Percentiles rank a stretch among this genome's conserved stretches.
Conservation (phyloP, 306 rosid genomes). For the Hylodesmum podocarpum region DNA sequence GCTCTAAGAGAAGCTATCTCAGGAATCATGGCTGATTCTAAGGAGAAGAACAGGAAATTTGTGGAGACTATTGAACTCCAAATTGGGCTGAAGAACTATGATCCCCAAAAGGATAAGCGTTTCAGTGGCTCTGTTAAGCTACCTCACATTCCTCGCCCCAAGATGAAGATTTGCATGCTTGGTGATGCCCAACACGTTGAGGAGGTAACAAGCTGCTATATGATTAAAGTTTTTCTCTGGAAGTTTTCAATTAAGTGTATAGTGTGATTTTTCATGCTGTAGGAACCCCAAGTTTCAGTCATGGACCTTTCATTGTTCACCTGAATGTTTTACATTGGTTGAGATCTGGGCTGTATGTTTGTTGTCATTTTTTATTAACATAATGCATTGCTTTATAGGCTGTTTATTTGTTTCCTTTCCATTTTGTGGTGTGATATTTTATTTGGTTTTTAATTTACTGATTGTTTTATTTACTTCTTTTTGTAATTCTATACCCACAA, state of each 20-base stretch:
- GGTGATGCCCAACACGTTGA: conserved; percentile 94
- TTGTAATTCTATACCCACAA: background rate
- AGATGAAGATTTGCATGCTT: conserved; percentile 90
- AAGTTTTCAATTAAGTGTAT: background rate
- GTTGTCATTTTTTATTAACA: too few relatives aligned
- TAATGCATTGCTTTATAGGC: background rate
- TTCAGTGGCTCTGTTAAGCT: conserved; percentile 81
- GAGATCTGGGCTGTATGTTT: background rate
- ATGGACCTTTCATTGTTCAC: background rate
- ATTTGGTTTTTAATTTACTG: background rate
- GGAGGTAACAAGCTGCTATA: conserved; percentile 49
- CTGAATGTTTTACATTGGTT: background rate
- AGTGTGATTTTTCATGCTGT: background rate
- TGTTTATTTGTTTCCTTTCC: background rate
- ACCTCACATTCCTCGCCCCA: conserved; percentile 87
- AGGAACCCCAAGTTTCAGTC: background rate
- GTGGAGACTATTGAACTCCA: conserved; percentile 87
- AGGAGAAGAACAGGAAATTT: conserved; percentile 59
- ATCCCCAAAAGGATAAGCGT: conserved; percentile 90
- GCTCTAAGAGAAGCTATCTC: conserved; percentile 70
- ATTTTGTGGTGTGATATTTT: background rate
- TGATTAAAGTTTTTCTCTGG: background rate
- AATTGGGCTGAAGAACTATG: conserved; percentile 81
- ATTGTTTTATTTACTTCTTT: background rate
- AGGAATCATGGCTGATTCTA: conserved; percentile 46